A percentile compares a stretch with the other conserved stretches of the same genome.
Conservation (phyloP, 108 stramenopile species). For the Nannochloropsis granulata region DNA sequence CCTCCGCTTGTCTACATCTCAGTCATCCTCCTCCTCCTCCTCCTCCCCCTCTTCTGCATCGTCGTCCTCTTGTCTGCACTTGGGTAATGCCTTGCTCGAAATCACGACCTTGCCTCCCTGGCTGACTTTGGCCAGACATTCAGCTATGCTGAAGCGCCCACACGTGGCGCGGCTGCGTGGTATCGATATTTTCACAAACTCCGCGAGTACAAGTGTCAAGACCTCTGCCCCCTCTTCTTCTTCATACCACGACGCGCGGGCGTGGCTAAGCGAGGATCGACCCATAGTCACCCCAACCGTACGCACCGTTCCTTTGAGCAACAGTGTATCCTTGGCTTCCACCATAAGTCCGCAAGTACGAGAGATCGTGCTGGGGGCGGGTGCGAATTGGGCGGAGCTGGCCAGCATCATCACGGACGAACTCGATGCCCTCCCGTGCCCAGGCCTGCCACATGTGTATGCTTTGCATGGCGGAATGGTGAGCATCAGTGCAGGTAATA, state of each 20-base stretch:
- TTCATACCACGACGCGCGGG: background rate
- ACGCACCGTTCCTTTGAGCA: background rate
- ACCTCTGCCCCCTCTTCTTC: background rate
- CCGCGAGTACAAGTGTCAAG: background rate
- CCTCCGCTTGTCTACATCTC: background rate
- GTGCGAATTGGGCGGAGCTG: background rate
- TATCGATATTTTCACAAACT: background rate
- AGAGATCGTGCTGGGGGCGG: background rate
- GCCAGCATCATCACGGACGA: background rate
- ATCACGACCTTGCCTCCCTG: background rate
- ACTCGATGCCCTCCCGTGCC: background rate
- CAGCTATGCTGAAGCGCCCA: background rate
- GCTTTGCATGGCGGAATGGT: background rate
- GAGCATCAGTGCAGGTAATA: background rate
- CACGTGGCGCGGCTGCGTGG: background rate
- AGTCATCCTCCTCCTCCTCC: background rate
- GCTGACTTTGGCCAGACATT: background rate
- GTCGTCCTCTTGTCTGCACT: background rate
- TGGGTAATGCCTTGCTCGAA: background rate
- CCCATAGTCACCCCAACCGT: background rate
- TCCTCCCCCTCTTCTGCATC: background rate
- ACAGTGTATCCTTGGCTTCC: background rate
- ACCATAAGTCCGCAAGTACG: background rate
- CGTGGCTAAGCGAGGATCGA: background rate
- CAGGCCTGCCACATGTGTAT: background rate